Percentiles rank a stretch among this genome's conserved stretches.
Evolutionary conservation across 768 basidiomycete species (phyloP).

Genomic region (Mycena haematopus): DNA sequence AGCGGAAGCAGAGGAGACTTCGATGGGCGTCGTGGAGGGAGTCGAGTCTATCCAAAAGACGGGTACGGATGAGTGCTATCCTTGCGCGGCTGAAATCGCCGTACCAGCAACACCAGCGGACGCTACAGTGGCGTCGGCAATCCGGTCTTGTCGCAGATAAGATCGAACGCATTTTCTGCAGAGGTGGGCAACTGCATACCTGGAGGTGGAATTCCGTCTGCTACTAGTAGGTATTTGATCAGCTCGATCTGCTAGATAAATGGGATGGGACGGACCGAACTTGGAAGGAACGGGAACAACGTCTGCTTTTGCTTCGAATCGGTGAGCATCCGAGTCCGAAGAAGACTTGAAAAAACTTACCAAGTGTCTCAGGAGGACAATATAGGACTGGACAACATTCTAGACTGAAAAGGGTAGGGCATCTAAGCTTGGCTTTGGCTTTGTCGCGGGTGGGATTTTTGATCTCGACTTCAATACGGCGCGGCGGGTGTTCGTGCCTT

Average conservation of each 20-base stretch:
- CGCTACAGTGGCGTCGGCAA: not conserved
- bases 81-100: not conserved
- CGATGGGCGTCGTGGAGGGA: not conserved
- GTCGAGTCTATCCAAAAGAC: not conserved
- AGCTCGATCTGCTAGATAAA: no score
- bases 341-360: not conserved
- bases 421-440: not conserved
- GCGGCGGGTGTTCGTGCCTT: not conserved
- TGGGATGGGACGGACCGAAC: not conserved
- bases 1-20: not conserved
- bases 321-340: not conserved
- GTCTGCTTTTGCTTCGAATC: not conserved
- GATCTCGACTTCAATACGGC: constrained; percentile 1
- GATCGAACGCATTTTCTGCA: not conserved
- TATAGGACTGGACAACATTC: not conserved
- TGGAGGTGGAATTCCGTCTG: not conserved
- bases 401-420: not conserved
- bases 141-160: not conserved
- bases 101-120: not conserved
- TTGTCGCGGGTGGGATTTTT: not conserved
- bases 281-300: not conserved
- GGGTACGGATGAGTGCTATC: not conserved
- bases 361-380: not conserved
- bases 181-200: not conserved
- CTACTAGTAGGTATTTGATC: no score